phyloP scores from a whole-genome alignment of 495 filamentous ascomycete genomes.

The Penicillium steckii region DNA sequence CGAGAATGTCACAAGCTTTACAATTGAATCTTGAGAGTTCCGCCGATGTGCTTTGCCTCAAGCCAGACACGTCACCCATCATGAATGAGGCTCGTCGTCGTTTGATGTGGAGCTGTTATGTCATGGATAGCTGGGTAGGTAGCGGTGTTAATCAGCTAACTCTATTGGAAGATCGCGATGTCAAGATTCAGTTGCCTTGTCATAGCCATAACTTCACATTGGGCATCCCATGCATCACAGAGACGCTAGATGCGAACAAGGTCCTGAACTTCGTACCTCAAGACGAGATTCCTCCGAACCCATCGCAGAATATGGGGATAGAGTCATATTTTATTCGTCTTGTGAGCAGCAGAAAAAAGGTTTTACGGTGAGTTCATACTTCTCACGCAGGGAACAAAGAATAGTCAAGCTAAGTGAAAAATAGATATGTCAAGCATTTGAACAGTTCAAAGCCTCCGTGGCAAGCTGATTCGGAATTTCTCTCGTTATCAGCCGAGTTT shows the following conservation, averaged over 20 bases:
- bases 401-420: not conserved
- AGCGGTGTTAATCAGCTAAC: conserved; percentile 24
- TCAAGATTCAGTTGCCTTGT: conserved; percentile 28
- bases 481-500: conserved; percentile 9
- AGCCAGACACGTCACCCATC: conserved; percentile 5
- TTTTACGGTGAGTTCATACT: conserved; percentile 11
- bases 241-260: conserved; percentile 10
- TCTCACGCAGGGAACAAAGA: too few species aligned
- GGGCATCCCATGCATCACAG: conserved; percentile 16
- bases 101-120: conserved; percentile 29
- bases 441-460: conserved; percentile 14
- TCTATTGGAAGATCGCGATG: conserved; percentile 17
- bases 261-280: conserved; percentile 6
- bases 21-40: conserved; percentile 26
- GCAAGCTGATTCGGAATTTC: conserved; percentile 14
- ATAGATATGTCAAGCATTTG: conserved; percentile 19
- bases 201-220: conserved; percentile 18
- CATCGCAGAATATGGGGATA: conserved; percentile 20
- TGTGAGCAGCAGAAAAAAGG: conserved; percentile 14
- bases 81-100: conserved; percentile 19
- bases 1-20: conserved; percentile 28
- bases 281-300: conserved; percentile 1
- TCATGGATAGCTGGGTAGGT: conserved; percentile 28
- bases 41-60: conserved; percentile 20
- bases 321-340: conserved; percentile 21